A percentile compares a stretch with the other conserved stretches of the same genome.
These are phyloP conservation scores for Candida mattraensis DNA, from an alignment of 805 yeast genomes.

Conservation along the genomic window DNA sequence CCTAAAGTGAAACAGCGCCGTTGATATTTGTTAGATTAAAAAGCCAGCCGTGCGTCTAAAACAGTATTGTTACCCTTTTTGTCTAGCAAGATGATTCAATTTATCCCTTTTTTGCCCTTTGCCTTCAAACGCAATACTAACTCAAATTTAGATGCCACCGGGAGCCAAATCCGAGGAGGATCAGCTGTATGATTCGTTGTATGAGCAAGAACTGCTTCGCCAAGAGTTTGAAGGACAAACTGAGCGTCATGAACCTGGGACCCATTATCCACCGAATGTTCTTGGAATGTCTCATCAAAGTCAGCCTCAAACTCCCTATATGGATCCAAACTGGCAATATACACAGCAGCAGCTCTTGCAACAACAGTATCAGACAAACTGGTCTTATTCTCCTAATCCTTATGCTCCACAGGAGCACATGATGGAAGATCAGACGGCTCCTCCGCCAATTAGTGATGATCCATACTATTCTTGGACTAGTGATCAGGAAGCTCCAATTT, in stretches of 20 bases:
- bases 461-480: constrained; percentile 61
- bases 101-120: background rate
- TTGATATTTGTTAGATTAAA: no score
- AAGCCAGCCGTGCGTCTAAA: no score
- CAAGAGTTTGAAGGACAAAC: constrained; percentile 8
- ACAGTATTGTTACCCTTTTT: constrained; percentile 8
- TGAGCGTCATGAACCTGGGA: constrained; percentile 9
- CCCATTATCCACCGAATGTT: constrained; percentile 17
- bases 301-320: constrained; percentile 9
- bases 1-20: no score
- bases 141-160: constrained; percentile 12
- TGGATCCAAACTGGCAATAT: constrained; percentile 20
- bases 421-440: constrained; percentile 11
- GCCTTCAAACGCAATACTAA: constrained; percentile 12
- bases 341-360: constrained; percentile 14
- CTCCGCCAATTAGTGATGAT: constrained; percentile 26
- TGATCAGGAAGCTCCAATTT: constrained; percentile 69
- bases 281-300: constrained; percentile 10
- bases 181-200: constrained; percentile 14
- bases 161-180: constrained; percentile 12
- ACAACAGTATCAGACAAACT: constrained; percentile 13
- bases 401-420: constrained; percentile 12
- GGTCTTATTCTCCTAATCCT: constrained; percentile 10
- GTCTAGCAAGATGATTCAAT: constrained; percentile 1
- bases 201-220: constrained; percentile 11